A percentile compares a stretch with the other conserved stretches of the same genome.
Conservation (phyloP, 257 asterid genomes). For the Pogostemon cablin region DNA sequence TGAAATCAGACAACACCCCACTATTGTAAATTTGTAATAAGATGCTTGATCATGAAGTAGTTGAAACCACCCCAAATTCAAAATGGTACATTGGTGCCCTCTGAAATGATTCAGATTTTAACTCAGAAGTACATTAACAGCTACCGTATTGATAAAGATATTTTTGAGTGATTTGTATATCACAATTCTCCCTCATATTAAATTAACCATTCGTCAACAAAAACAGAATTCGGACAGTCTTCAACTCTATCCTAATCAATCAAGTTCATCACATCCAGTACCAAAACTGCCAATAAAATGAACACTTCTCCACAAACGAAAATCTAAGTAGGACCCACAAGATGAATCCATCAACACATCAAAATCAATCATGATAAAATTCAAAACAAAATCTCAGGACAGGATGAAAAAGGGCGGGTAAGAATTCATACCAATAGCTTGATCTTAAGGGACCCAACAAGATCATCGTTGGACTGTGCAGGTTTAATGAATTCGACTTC, state of each 20-base stretch:
- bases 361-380: background rate
- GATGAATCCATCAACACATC: background rate
- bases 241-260: background rate
- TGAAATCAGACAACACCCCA: background rate
- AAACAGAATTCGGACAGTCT: background rate
- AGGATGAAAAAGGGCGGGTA: background rate
- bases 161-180: background rate
- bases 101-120: background rate
- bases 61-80: background rate
- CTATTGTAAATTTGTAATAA: background rate
- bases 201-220: background rate
- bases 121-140: background rate
- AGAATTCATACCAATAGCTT: conserved; percentile 62
- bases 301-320: background rate
- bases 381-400: background rate
- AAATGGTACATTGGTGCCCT: background rate
- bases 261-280: background rate
- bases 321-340: background rate
- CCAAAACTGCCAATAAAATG: background rate
- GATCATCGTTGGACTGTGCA: conserved; percentile 38
- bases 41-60: background rate
- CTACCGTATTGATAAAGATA: background rate
- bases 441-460: conserved; percentile 56
- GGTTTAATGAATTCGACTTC: conserved; percentile 44
- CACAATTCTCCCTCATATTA: background rate